A percentile compares a stretch with the other conserved stretches of the same genome.
Evolutionary conservation across 2,329 filamentous ascomycete genomes (phyloP).

Genomic region (Colletotrichum australisinense): DNA sequence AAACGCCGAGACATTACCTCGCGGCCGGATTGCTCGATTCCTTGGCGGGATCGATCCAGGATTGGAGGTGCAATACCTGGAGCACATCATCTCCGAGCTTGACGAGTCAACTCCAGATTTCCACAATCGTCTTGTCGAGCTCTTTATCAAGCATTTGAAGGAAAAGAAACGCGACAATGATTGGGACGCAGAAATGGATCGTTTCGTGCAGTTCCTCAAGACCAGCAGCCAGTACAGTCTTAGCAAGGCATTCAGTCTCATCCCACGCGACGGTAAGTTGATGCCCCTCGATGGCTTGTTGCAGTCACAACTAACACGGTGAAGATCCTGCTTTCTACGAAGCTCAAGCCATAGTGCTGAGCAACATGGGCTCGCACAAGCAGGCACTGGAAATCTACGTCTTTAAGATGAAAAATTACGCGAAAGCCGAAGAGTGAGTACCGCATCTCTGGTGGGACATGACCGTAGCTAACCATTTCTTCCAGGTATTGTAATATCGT

Average conservation of each 20-base stretch:
- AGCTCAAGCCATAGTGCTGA: constrained; percentile 88
- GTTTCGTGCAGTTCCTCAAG: constrained; percentile 80
- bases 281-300: not conserved
- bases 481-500: constrained; percentile 89
- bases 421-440: constrained; percentile 90
- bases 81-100: constrained; percentile 90
- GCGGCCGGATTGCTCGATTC: constrained; percentile 80
- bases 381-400: constrained; percentile 98
- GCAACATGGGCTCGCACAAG: constrained; percentile 95
- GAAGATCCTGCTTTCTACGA: constrained; percentile 88
- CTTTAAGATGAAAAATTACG: constrained; percentile 88
- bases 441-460: not conserved
- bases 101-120: constrained; percentile 87
- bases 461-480: constrained; percentile 34
- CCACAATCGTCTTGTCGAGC: constrained; percentile 84
- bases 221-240: constrained; percentile 85
- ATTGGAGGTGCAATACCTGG: constrained; percentile 85
- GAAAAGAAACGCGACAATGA: constrained; percentile 55
- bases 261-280: constrained; percentile 81
- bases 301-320: constrained; percentile 32
- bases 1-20: constrained; percentile 86
- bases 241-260: constrained; percentile 78
- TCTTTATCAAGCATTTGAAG: constrained; percentile 71
- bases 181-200: constrained; percentile 70
- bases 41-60: constrained; percentile 75